A percentile compares a stretch with the other conserved stretches of the same genome.
These are phyloP conservation scores for Linum lewisii DNA, from an alignment of 345 rosid species.

Conservation along the genomic window DNA sequence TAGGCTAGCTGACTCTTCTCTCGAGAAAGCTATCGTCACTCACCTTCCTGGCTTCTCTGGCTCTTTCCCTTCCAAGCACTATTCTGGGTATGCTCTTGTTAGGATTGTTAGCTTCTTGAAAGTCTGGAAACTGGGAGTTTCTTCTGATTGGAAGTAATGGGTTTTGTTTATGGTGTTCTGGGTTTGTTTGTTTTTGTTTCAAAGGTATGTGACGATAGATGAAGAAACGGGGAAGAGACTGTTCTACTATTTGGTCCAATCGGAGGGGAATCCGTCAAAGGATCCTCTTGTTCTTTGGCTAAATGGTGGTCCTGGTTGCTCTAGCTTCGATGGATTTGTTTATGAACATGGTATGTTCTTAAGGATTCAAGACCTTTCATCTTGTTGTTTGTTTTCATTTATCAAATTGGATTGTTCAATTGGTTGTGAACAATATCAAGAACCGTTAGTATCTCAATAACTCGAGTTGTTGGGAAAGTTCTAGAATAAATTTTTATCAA, in stretches of 20 bases:
- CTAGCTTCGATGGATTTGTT: constrained; percentile 38
- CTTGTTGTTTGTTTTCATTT: too few species aligned
- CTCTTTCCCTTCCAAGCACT: constrained; percentile 33
- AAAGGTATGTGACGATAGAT: constrained; percentile 28
- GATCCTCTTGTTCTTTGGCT: constrained; percentile 43
- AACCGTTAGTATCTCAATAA: background rate
- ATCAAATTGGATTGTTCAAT: too few species aligned
- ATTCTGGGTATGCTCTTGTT: constrained; percentile 21
- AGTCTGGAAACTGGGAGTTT: background rate
- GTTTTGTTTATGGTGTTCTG: background rate
- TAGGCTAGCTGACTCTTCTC: constrained; percentile 3
- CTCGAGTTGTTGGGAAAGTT: background rate
- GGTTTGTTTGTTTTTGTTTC: background rate
- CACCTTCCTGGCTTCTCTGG: constrained; percentile 29
- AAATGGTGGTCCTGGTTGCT: constrained; percentile 48
- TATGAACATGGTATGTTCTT: constrained; percentile 32
- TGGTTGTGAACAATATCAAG: too few species aligned
- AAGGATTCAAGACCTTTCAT: too few species aligned
- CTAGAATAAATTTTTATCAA: too few species aligned
- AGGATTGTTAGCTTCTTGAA: background rate
- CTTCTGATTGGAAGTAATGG: background rate
- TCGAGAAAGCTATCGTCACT: constrained; percentile 9
- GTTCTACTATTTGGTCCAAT: constrained; percentile 34
- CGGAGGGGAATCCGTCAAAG: constrained; percentile 20
- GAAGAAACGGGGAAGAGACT: constrained; percentile 17